phyloP scores from a whole-genome alignment of 1,284 basidiomycete species.

The Heterobasidion annosum region DNA sequence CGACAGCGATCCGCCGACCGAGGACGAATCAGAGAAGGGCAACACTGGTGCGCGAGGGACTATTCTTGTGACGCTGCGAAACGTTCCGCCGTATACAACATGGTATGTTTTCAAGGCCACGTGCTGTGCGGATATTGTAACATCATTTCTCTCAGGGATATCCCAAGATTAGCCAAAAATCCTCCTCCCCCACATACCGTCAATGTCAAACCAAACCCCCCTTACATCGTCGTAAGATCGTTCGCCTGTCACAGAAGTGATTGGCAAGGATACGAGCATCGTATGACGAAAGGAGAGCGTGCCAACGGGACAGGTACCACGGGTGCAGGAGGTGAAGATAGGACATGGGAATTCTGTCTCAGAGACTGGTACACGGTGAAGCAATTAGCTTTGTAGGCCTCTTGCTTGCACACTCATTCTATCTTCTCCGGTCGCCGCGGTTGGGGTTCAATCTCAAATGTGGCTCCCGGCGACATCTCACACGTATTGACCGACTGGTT shows the following conservation, averaged over 20 bases:
- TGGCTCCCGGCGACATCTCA: too few relatives aligned
- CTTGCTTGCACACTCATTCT: neutral
- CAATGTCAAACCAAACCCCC: slow-evolving; percentile 46
- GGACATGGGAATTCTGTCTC: slow-evolving; percentile 73
- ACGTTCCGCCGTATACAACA: slow-evolving; percentile 78
- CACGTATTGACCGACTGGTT: too few relatives aligned
- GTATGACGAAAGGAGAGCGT: slow-evolving; percentile 83
- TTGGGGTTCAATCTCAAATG: too few relatives aligned
- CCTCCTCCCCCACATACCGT: slow-evolving; percentile 40
- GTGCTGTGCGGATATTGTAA: slow-evolving; percentile 1
- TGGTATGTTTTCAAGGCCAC: slow-evolving; percentile 11
- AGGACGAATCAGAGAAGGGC: slow-evolving; percentile 18
- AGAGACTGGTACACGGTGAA: slow-evolving; percentile 17
- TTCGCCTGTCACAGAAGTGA: slow-evolving; percentile 69
- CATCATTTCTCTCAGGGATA: slow-evolving; percentile 42
- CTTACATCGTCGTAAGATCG: slow-evolving; percentile 70
- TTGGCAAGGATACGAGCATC: slow-evolving; percentile 86
- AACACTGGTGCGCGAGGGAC: slow-evolving; percentile 40
- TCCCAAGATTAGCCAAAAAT: slow-evolving; percentile 74
- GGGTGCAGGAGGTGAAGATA: slow-evolving; percentile 65
- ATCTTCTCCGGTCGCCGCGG: too few relatives aligned
- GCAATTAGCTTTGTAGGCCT: neutral
- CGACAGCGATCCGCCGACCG: slow-evolving; percentile 36
- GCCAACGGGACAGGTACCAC: slow-evolving; percentile 56
- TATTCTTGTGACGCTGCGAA: slow-evolving; percentile 83